phyloP scores from a whole-genome alignment of 176 grass and related monocot genomes.

The Avena sativa region DNA sequence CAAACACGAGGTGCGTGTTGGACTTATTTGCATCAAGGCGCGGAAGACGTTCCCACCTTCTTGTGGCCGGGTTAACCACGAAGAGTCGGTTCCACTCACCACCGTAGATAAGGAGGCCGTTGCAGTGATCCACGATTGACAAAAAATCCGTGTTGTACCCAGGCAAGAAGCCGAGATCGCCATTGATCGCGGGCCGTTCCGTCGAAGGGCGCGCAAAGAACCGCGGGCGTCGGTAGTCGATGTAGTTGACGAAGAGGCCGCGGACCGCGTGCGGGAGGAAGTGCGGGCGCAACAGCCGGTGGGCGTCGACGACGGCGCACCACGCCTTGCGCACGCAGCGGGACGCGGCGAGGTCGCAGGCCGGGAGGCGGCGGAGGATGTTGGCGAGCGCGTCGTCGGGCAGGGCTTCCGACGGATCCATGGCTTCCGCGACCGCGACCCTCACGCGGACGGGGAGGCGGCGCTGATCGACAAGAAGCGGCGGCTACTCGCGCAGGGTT shows the following conservation, averaged over 20 bases:
- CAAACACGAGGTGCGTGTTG: neutral
- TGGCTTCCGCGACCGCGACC: neutral
- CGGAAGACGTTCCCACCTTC: neutral
- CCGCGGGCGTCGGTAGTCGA: neutral
- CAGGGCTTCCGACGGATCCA: neutral
- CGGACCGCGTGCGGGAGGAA: neutral
- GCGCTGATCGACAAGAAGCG: neutral
- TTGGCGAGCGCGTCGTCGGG: neutral
- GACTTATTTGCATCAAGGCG: neutral
- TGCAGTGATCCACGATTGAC: slow-evolving; percentile 4
- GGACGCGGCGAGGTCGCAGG: neutral
- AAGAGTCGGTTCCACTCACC: neutral
- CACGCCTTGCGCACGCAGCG: slow-evolving; percentile 24
- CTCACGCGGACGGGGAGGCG: neutral
- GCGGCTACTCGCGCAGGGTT: neutral
- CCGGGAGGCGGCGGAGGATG: slow-evolving; percentile 11
- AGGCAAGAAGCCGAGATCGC: slow-evolving; percentile 12
- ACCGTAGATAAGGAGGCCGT: neutral
- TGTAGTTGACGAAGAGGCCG: slow-evolving; percentile 15
- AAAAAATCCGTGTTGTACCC: neutral
- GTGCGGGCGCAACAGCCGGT: neutral
- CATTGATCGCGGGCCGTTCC: neutral
- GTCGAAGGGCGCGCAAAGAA: neutral
- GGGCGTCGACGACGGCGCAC: neutral
- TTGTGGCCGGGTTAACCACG: neutral